phyloP scores from a whole-genome alignment of 164 flowering plant species.

The Piper longum region DNA sequence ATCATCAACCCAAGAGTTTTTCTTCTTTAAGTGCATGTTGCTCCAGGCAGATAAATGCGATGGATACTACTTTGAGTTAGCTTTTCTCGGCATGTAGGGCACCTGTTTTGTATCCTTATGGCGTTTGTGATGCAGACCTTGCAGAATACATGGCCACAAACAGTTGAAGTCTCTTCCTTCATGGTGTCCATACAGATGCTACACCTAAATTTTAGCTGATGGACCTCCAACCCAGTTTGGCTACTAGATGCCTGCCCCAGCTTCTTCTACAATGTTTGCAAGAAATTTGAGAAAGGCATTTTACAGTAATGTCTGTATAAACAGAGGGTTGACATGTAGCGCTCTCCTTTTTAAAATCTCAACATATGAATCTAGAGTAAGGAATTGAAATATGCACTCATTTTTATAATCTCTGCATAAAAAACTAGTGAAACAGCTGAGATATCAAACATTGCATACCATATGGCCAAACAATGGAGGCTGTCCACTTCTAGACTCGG shows the following conservation, averaged over 20 bases:
- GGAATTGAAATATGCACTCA: too few species aligned
- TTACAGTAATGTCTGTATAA: too few species aligned
- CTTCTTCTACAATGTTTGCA: conserved; percentile 6
- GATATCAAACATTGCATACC: not conserved
- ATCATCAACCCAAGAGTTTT: not conserved
- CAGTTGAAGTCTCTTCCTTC: conserved; percentile 34
- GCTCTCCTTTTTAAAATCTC: too few species aligned
- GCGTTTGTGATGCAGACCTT: conserved; percentile 28
- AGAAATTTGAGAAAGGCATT: not conserved
- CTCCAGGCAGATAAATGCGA: conserved; percentile 38
- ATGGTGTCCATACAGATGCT: conserved; percentile 34
- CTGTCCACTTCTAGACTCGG: not conserved
- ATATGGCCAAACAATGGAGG: not conserved
- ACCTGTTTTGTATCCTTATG: conserved; percentile 21
- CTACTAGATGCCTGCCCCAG: conserved; percentile 12
- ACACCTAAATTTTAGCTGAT: conserved; percentile 18
- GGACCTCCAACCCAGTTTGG: conserved; percentile 4
- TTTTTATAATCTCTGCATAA: too few species aligned
- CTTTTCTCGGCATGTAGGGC: conserved; percentile 38
- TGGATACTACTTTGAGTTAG: conserved; percentile 16
- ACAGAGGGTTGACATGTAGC: too few species aligned
- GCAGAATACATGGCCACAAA: conserved; percentile 49
- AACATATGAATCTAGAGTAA: too few species aligned
- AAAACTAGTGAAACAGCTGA: too few species aligned
- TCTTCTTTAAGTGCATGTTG: not conserved